Percentiles rank a stretch among this genome's conserved stretches.
These are phyloP conservation scores for Hypomyces rosellus DNA, from an alignment of 2,329 filamentous ascomycete species.

Conservation along the genomic window DNA sequence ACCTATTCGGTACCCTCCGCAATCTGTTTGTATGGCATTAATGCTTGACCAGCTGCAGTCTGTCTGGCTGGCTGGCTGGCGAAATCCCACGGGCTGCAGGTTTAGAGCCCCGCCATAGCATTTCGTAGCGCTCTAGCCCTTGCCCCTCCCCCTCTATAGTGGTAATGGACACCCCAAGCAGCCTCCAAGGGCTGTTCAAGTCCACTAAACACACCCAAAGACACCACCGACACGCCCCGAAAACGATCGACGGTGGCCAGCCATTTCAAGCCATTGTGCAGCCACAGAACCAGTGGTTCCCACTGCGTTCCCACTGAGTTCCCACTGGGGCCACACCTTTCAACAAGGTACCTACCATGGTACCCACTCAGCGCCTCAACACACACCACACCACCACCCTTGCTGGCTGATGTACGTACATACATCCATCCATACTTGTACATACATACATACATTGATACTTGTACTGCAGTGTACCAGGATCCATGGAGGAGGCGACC, in stretches of 20 bases:
- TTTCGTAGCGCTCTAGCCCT: no score
- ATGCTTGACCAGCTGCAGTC: slow-evolving; percentile 7
- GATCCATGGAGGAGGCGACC: no score
- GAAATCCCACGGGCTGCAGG: no score
- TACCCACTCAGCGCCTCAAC: not conserved
- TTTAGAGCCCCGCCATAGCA: not conserved
- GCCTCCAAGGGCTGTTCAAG: not conserved
- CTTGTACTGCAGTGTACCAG: no score
- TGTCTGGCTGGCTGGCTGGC: not conserved
- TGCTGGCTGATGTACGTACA: no score
- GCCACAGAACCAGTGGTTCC: not conserved
- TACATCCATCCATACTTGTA: no score
- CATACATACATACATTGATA: no score
- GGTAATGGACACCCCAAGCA: not conserved
- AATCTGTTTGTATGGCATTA: not conserved
- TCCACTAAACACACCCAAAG: not conserved
- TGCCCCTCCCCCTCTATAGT: not conserved
- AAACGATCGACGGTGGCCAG: slow-evolving; percentile 12
- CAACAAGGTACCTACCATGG: not conserved
- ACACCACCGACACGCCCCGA: slow-evolving; percentile 7
- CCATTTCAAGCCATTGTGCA: slow-evolving; percentile 9
- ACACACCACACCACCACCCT: not conserved
- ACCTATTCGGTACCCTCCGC: not conserved
- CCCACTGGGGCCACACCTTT: not conserved
- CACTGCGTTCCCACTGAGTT: no score